Percentiles rank a stretch among this genome's conserved stretches.
phyloP scores from a whole-genome alignment of 2,329 filamentous ascomycete species.

The Colletotrichum nymphaeae region DNA sequence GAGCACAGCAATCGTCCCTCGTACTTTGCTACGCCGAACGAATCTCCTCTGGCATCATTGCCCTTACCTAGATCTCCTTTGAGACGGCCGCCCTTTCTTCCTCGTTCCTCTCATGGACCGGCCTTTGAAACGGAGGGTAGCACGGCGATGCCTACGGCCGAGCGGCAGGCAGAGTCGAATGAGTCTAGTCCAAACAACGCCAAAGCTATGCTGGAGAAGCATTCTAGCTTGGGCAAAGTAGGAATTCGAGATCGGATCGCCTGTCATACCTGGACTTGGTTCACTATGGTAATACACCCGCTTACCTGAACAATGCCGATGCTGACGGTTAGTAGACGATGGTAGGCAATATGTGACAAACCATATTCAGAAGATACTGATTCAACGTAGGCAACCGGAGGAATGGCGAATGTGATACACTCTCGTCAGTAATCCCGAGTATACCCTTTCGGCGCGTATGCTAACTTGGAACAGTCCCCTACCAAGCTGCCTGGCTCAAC shows the following conservation, averaged over 20 bases:
- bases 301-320: neutral
- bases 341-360: slow-evolving; percentile 39
- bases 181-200: slow-evolving; percentile 47
- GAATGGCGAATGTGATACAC: slow-evolving; percentile 66
- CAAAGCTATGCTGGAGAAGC: slow-evolving; percentile 43
- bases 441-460: slow-evolving; percentile 73
- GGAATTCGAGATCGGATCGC: slow-evolving; percentile 62
- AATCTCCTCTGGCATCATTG: slow-evolving; percentile 1
- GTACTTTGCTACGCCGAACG: slow-evolving; percentile 41
- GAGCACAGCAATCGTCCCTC: slow-evolving; percentile 44
- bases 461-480: slow-evolving; percentile 58
- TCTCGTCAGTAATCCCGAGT: slow-evolving; percentile 66
- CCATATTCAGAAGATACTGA: neutral
- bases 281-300: slow-evolving; percentile 63
- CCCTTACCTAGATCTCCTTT: slow-evolving; percentile 3
- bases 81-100: slow-evolving; percentile 26
- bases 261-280: slow-evolving; percentile 79
- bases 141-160: slow-evolving; percentile 18
- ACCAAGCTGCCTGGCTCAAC: slow-evolving; percentile 64
- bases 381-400: slow-evolving; percentile 61
- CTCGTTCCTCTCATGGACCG: slow-evolving; percentile 29
- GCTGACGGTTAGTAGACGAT: slow-evolving; percentile 43
- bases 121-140: neutral
- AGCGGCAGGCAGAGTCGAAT: slow-evolving; percentile 37
- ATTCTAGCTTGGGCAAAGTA: slow-evolving; percentile 45